Percentiles rank a stretch among this genome's conserved stretches.
Conservation (phyloP, 768 basidiomycete genomes). For the Hortiboletus flavorubellus region DNA sequence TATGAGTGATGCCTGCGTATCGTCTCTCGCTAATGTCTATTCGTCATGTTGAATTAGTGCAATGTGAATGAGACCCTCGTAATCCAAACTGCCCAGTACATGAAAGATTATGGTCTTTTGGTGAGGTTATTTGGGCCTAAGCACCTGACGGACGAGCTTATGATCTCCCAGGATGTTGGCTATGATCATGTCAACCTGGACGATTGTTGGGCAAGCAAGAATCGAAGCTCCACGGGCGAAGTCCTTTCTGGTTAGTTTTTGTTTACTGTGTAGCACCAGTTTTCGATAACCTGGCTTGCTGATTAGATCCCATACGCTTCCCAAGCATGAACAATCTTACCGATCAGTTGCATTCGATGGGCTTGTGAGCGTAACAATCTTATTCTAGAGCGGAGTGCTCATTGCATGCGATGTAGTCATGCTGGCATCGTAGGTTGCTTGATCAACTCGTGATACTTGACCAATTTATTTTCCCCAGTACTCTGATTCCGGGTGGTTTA, state of each 20-base stretch:
- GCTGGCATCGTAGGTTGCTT: conserved; percentile 53
- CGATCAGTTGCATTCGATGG: conserved; percentile 49
- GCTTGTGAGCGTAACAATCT: conserved; percentile 42
- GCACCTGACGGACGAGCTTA: not conserved
- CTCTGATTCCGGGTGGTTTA: conserved; percentile 67
- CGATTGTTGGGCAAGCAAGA: conserved; percentile 60
- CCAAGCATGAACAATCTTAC: conserved; percentile 57
- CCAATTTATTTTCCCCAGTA: conserved; percentile 38
- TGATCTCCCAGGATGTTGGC: conserved; percentile 43
- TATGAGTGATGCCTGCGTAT: not conserved
- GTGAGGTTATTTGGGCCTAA: conserved; percentile 26
- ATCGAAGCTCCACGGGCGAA: conserved; percentile 48
- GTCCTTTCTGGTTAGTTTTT: conserved; percentile 48
- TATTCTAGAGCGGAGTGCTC: not conserved
- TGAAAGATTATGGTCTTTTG: conserved; percentile 50
- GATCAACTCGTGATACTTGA: not conserved
- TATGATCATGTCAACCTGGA: conserved; percentile 61
- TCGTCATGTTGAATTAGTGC: conserved; percentile 38
- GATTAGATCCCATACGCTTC: conserved; percentile 46
- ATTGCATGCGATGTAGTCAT: conserved; percentile 34
- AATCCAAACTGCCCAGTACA: conserved; percentile 45
- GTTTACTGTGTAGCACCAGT: not conserved
- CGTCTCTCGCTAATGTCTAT: not conserved
- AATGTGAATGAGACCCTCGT: conserved; percentile 53
- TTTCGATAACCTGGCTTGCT: not conserved